These are phyloP conservation scores for Oemleria cerasiformis DNA, from an alignment of 306 rosid species.

Conservation along the genomic window DNA sequence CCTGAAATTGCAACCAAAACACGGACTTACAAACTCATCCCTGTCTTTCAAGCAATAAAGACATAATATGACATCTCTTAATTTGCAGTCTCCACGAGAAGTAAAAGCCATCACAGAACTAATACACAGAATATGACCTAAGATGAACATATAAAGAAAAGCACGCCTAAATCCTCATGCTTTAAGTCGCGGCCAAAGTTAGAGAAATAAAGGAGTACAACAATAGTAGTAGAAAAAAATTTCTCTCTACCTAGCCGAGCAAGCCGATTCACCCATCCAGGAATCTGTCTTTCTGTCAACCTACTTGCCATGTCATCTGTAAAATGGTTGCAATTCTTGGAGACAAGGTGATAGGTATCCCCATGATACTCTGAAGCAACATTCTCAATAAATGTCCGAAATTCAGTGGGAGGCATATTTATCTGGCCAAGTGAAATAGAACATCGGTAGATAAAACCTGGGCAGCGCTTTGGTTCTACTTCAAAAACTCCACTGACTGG, in stretches of 20 bases:
- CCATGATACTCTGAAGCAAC: constrained; percentile 86
- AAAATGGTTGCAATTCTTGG: constrained; percentile 97
- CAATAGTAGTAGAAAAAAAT: constrained; percentile 6
- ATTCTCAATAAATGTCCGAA: constrained; percentile 64
- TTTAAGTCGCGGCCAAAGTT: neutral
- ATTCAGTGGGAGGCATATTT: constrained; percentile 53
- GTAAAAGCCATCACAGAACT: neutral
- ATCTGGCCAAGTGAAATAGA: constrained; percentile 66
- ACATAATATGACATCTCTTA: too few relatives aligned
- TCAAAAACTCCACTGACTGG: constrained; percentile 96
- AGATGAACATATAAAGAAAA: neutral
- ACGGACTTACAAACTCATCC: constrained; percentile 1
- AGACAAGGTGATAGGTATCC: constrained; percentile 89
- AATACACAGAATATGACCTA: neutral
- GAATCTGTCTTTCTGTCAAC: constrained; percentile 69
- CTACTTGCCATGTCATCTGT: constrained; percentile 67
- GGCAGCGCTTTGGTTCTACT: constrained; percentile 89
- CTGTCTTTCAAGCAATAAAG: constrained; percentile 12
- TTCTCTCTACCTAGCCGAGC: constrained; percentile 72
- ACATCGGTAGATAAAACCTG: constrained; percentile 73
- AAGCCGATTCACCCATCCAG: constrained; percentile 98
- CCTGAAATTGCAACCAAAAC: constrained; percentile 58
- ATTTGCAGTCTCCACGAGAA: constrained; percentile 5
- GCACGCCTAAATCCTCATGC: neutral
- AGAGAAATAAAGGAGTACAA: constrained; percentile 4